Evolutionary conservation across 2,329 filamentous ascomycete genomes (phyloP).

Genomic region (Hymenotorrendiella dingleyae): DNA sequence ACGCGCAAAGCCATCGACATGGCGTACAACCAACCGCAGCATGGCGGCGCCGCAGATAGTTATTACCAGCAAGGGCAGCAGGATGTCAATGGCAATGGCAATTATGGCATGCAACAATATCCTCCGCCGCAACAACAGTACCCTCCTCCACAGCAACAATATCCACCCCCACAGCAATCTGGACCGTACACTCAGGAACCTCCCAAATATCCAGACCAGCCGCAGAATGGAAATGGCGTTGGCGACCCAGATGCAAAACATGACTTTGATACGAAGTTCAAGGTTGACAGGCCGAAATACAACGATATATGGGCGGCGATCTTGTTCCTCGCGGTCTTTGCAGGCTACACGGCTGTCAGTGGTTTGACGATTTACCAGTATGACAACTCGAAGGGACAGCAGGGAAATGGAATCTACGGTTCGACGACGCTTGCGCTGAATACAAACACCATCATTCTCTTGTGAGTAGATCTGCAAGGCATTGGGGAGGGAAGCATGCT

Average conservation of each 20-base stretch:
- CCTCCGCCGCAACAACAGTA: slow-evolving; percentile 6
- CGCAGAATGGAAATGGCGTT: background rate
- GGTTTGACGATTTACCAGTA: slow-evolving; percentile 73
- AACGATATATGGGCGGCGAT: slow-evolving; percentile 88
- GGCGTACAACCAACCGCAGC: slow-evolving; percentile 22
- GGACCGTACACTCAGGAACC: slow-evolving; percentile 16
- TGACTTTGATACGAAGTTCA: slow-evolving; percentile 74
- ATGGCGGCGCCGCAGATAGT: slow-evolving; percentile 20
- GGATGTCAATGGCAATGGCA: too few species aligned
- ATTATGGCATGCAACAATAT: slow-evolving; percentile 12
- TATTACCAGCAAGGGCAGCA: slow-evolving; percentile 22
- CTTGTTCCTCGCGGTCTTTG: slow-evolving; percentile 64
- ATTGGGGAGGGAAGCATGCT: background rate
- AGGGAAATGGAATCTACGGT: slow-evolving; percentile 69
- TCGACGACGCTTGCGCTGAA: slow-evolving; percentile 53
- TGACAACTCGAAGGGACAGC: slow-evolving; percentile 52
- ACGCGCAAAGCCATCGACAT: slow-evolving; percentile 7
- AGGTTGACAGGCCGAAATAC: slow-evolving; percentile 75
- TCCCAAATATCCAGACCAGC: slow-evolving; percentile 18
- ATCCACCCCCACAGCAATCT: slow-evolving; percentile 5
- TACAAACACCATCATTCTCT: slow-evolving; percentile 76
- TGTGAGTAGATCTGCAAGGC: slow-evolving; percentile 34
- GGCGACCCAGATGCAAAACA: slow-evolving; percentile 12
- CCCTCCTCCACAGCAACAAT: slow-evolving; percentile 4
- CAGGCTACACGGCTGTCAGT: slow-evolving; percentile 71